Conservation (phyloP, 805 yeast species). For the Ogataea saltuana region DNA sequence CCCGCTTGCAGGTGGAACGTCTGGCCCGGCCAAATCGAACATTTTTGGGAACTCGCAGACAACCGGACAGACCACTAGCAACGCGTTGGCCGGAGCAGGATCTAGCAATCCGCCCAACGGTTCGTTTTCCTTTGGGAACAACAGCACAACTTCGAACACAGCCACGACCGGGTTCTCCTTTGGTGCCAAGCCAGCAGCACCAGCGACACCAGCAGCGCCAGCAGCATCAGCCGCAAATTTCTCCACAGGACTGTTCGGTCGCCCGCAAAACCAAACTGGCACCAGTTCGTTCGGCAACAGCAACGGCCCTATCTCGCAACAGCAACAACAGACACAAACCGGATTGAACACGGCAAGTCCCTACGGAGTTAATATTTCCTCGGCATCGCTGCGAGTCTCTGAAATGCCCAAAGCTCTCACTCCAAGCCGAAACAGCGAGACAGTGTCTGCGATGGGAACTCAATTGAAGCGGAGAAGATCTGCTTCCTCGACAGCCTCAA, state of each 20-base stretch:
- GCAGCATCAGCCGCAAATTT: too few relatives aligned
- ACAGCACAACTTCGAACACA: neutral
- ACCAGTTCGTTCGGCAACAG: slow-evolving; percentile 2
- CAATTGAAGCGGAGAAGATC: slow-evolving; percentile 30
- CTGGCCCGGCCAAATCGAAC: slow-evolving; percentile 14
- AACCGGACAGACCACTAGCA: slow-evolving; percentile 23
- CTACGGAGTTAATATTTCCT: slow-evolving; percentile 28
- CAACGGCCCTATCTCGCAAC: neutral
- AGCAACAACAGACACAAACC: slow-evolving; percentile 10
- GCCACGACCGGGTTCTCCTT: slow-evolving; percentile 13
- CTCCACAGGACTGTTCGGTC: slow-evolving; percentile 9
- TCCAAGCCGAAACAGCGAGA: slow-evolving; percentile 13
- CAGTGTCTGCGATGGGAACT: neutral
- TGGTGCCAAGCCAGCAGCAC: slow-evolving; percentile 13
- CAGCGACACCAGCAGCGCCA: neutral
- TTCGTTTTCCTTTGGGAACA: slow-evolving; percentile 17
- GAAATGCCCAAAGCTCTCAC: slow-evolving; percentile 37
- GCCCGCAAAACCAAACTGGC: slow-evolving; percentile 1
- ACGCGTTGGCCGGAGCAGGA: slow-evolving; percentile 28
- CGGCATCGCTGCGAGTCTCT: slow-evolving; percentile 10
- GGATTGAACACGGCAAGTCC: slow-evolving; percentile 21
- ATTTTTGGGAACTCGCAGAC: slow-evolving; percentile 32
- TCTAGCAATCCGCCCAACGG: slow-evolving; percentile 20
- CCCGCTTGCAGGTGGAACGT: slow-evolving; percentile 6
- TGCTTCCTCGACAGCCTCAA: slow-evolving; percentile 20